Conservation (phyloP, 108 stramenopile species). For the Cylindrotheca fusiformis region DNA sequence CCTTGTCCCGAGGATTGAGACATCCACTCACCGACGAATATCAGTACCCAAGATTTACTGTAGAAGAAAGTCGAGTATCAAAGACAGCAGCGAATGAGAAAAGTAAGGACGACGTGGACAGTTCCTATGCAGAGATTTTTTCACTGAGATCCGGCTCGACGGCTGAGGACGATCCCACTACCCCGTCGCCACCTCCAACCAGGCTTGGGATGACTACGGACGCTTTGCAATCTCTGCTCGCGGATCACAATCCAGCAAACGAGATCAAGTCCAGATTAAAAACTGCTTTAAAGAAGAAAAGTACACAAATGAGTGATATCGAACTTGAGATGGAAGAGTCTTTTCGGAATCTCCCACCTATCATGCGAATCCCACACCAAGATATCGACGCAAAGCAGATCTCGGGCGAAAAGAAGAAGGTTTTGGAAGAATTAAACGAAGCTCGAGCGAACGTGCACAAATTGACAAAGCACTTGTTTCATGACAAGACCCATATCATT, state of each 20-base stretch:
- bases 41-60: conserved; percentile 43
- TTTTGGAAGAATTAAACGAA: conserved; percentile 38
- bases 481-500: conserved; percentile 37
- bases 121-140: not conserved
- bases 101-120: not conserved
- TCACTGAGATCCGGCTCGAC: not conserved
- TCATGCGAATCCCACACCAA: conserved; percentile 28
- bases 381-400: conserved; percentile 28
- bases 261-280: not conserved
- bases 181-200: no score
- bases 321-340: not conserved
- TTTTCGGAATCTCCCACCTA: not conserved
- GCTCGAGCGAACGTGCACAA: conserved; percentile 44
- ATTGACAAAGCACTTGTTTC: conserved; percentile 37
- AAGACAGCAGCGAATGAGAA: conserved; percentile 9
- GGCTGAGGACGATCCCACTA: not conserved
- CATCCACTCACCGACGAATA: conserved; percentile 11
- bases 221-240: not conserved
- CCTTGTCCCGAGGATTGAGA: conserved; percentile 42
- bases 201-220: not conserved
- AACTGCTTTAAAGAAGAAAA: not conserved
- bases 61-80: conserved; percentile 37
- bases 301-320: not conserved
- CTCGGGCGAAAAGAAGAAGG: conserved; percentile 14
- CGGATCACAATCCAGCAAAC: not conserved